These are phyloP conservation scores for Amesomyces nigricolor DNA, from an alignment of 2,329 filamentous ascomycete genomes.

Conservation along the genomic window DNA sequence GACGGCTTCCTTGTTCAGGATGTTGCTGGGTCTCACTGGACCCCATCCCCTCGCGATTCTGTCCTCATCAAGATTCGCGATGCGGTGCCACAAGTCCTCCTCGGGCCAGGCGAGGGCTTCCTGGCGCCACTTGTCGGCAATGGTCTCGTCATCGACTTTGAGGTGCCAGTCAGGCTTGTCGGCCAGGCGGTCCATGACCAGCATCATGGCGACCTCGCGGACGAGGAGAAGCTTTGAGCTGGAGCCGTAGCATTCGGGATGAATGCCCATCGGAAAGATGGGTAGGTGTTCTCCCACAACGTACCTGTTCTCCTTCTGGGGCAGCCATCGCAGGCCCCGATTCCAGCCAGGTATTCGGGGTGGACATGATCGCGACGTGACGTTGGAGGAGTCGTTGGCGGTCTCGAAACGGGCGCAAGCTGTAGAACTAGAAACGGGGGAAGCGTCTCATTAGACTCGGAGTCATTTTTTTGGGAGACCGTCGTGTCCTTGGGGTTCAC, in stretches of 20 bases:
- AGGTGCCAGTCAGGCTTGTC: constrained; percentile 35
- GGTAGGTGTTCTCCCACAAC: neutral
- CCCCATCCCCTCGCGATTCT: neutral
- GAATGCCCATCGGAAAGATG: constrained; percentile 5
- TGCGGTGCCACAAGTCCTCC: constrained; percentile 14
- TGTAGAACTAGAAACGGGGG: no score
- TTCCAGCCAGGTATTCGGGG: constrained; percentile 3
- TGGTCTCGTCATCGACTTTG: constrained; percentile 32
- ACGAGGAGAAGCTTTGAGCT: constrained; percentile 16
- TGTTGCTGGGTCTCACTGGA: neutral
- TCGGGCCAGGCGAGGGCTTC: constrained; percentile 30
- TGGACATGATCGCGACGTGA: no score
- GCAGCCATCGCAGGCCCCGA: neutral
- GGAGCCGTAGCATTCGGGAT: neutral
- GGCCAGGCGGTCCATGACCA: constrained; percentile 32
- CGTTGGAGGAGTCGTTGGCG: no score
- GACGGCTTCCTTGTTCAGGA: constrained; percentile 1
- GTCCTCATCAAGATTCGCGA: constrained; percentile 3
- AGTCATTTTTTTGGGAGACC: no score
- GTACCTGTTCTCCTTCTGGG: neutral
- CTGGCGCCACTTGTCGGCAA: constrained; percentile 31
- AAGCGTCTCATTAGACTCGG: no score
- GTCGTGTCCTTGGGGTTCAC: no score
- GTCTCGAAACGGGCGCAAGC: no score
- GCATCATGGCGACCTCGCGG: constrained; percentile 34